Base-by-base conservation (phyloP, 2,329 filamentous ascomycete genomes). In the Diaporthe longicolla region DNA sequence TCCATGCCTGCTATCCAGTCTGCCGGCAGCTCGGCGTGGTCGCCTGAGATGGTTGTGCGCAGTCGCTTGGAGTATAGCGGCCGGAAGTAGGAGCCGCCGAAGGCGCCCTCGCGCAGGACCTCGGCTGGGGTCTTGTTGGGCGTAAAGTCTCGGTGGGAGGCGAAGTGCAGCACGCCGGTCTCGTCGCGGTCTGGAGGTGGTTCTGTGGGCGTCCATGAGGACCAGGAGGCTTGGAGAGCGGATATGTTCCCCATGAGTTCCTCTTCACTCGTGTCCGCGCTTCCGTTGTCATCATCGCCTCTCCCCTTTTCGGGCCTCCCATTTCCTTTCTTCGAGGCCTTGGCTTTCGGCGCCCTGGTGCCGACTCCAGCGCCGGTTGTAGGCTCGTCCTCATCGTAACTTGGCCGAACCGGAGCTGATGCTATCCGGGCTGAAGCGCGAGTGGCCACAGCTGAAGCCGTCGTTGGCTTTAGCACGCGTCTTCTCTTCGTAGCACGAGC, bases 41-140 rank as follows among this genome's bases (percentile, higher is more conserved):
- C 87, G 32, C 84, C 83, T 29, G 80, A 70, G 5, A 89, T 77
- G 0, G 84, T 84, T 2, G 82, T 81, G 13, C 81, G 80, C 0
- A 89, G 82, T 15, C 80, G 82, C 24, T 81, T 79, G 5, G 86
- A 88, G 72, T 82, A 82, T 5, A 89, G 79, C 0, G 87, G 86
- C 0, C 87, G 84, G 80, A 85, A 89, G 77, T 88, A 89, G 0
- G 83, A 83, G 21, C 87, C 88, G 15, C 88, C 88, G 76, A 89
- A 89, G 72, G 83, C 84, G 59, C 88, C 87, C 80, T 89, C 86
- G 26, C 85, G 83, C 17, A 89, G 82, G 76, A 89, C 85, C 71
- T 86, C 85, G 70, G 85, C 83, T 6, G 88, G 88, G 1, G 86
- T 87, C 76, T 89, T 89, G 78, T 89, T 89, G 3, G 88, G 88